Conservation (phyloP, 2,329 filamentous ascomycete species). For the Orbilia quercus region DNA sequence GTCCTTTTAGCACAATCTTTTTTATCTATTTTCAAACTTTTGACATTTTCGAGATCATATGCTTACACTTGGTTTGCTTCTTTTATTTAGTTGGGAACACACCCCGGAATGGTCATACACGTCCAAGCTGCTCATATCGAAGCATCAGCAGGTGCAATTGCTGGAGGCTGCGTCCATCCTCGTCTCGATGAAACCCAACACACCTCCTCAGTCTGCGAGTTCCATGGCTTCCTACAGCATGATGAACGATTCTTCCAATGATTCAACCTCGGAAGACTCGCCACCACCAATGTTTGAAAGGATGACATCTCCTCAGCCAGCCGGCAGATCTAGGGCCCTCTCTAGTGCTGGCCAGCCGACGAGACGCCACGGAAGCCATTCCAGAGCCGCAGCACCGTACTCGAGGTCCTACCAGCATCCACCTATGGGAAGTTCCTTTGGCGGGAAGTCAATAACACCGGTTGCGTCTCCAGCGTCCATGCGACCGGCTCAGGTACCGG, state of each 20-base stretch:
- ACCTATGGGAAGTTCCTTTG: slow-evolving; percentile 53
- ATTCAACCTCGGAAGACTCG: slow-evolving; percentile 87
- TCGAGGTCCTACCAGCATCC: slow-evolving; percentile 55
- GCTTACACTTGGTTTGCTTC: slow-evolving; percentile 61
- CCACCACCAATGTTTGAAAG: slow-evolving; percentile 85
- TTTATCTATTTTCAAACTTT: slow-evolving; percentile 54
- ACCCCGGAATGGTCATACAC: slow-evolving; percentile 97
- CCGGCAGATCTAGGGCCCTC: slow-evolving; percentile 65
- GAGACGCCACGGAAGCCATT: slow-evolving; percentile 59
- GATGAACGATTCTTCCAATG: slow-evolving; percentile 70
- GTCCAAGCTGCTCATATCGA: slow-evolving; percentile 97
- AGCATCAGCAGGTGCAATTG: slow-evolving; percentile 98
- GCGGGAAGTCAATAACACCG: slow-evolving; percentile 63
- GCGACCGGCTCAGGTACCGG: slow-evolving; percentile 62
- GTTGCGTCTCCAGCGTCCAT: slow-evolving; percentile 67
- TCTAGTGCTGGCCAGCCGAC: slow-evolving; percentile 56
- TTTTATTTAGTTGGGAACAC: slow-evolving; percentile 92
- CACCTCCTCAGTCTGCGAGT: slow-evolving; percentile 72
- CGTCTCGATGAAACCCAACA: slow-evolving; percentile 83
- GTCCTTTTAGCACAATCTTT: too few species aligned
- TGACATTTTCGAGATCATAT: slow-evolving; percentile 60
- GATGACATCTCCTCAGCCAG: slow-evolving; percentile 62
- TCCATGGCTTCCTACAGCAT: slow-evolving; percentile 57
- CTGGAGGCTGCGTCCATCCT: slow-evolving; percentile 97
- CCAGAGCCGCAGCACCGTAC: slow-evolving; percentile 55